These are phyloP conservation scores for Geranomyces variabilis DNA, from an alignment of 192 early-diverging fungal genomes.

Conservation along the genomic window DNA sequence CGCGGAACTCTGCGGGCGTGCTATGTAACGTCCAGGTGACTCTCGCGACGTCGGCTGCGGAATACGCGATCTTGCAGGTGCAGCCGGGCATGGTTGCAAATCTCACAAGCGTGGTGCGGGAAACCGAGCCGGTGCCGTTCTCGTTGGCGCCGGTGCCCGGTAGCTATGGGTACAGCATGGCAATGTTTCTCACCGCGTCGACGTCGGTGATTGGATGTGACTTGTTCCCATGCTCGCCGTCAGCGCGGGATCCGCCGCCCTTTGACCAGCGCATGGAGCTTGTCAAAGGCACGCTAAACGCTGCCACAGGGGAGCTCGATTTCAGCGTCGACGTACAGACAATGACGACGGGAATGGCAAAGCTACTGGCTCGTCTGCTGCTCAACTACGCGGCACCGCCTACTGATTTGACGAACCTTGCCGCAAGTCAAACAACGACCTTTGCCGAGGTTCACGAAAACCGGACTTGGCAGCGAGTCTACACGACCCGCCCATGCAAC, in stretches of 20 bases:
- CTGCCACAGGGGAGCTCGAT: too few species aligned
- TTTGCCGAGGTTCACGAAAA: not conserved
- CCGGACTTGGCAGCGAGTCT: not conserved
- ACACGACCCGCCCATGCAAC: conserved; percentile 9
- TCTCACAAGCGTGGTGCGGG: not conserved
- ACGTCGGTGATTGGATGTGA: too few species aligned
- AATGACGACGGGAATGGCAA: not conserved
- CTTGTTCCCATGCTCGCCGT: too few species aligned
- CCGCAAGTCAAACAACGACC: not conserved
- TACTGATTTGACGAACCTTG: not conserved
- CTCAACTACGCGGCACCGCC: not conserved
- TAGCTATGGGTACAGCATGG: too few species aligned
- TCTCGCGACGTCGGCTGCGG: not conserved
- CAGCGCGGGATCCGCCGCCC: too few species aligned
- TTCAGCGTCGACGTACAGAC: not conserved
- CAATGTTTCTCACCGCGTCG: too few species aligned
- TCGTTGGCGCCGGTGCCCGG: too few species aligned
- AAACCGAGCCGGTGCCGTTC: too few species aligned
- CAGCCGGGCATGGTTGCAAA: not conserved
- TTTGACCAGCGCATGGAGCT: too few species aligned
- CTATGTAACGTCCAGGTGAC: not conserved
- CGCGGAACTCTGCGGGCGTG: not conserved
- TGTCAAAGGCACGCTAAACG: too few species aligned
- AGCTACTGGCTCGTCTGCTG: not conserved
- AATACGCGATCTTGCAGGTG: not conserved